Base-by-base conservation (phyloP, 306 rosid genomes). In the Aeschynomene evenia region DNA sequence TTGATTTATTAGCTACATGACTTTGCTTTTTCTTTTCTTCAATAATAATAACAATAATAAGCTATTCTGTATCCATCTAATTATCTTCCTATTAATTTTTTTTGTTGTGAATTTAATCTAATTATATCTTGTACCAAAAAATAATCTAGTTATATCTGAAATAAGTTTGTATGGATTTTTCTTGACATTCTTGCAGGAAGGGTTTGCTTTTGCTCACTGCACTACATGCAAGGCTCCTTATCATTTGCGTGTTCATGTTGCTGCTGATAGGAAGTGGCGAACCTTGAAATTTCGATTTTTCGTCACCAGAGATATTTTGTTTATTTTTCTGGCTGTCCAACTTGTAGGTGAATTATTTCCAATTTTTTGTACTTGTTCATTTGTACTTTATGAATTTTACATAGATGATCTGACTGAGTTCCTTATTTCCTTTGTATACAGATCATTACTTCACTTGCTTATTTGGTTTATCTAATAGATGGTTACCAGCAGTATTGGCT, bases 181-280 rank as follows among this genome's bases (percentile, higher is more conserved):
- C 71, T 21, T 60, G 54, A 16, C 48, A 29, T 83, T 85, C 58
- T 76, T 82, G 51, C 97, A 94, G 99, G 99, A 94, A 87, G 99
- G 99, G 61, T 91, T 94, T 88, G 99, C 99, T 59, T 94, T 94
- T 87, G 92, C 99, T 81, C 97, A 94, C 74, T 94, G 99, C 80
- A 94, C 97, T 52, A 94, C 99, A 65, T 94, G 99, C 83, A 94
- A 94, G 82, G 91, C 96, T 79, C 92, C 96, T 78, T 94, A 94
- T 67, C 88, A 94, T 80, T 84, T 94, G 91, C 90, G 96, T 75
- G 99, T 94, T 73, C 95, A 94, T 74, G 91, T 82, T 72, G 86
- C 90, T 51, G 96, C 92, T 68, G 99, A 94, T 73, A 87, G 99
- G 83, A 94, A 88, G 80, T 94, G 99, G 99, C 86, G 99, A 61